Evolutionary conservation across 2,329 filamentous ascomycete genomes (phyloP).

Genomic region (Fusarium domesticum): DNA sequence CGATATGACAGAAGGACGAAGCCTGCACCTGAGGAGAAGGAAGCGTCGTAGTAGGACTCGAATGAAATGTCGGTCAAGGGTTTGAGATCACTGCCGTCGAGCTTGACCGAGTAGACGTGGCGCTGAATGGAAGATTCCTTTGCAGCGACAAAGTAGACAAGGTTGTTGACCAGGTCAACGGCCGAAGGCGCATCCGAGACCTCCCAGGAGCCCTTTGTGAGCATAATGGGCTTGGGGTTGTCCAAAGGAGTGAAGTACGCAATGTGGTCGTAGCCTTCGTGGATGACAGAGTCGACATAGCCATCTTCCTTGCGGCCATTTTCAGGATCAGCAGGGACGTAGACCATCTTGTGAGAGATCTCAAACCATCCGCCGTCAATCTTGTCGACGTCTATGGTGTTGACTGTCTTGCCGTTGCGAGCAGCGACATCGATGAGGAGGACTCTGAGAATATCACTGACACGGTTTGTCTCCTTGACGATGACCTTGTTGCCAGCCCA

Average conservation of each 20-base stretch:
- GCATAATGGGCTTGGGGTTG: slow-evolving; percentile 73
- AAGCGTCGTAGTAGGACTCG: slow-evolving; percentile 76
- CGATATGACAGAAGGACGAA: slow-evolving; percentile 82
- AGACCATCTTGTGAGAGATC: slow-evolving; percentile 80
- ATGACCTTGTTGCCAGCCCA: slow-evolving; percentile 87
- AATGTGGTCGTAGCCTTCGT: slow-evolving; percentile 84
- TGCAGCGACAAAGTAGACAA: slow-evolving; percentile 88
- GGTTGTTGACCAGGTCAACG: slow-evolving; percentile 77
- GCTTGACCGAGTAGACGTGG: slow-evolving; percentile 84
- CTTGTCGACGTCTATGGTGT: slow-evolving; percentile 73
- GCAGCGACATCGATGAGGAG: slow-evolving; percentile 76
- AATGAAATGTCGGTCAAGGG: slow-evolving; percentile 70
- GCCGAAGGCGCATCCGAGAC: slow-evolving; percentile 81
- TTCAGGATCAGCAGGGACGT: slow-evolving; percentile 76
- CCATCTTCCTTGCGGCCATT: slow-evolving; percentile 79
- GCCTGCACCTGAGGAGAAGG: slow-evolving; percentile 78
- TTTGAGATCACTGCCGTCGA: slow-evolving; percentile 72
- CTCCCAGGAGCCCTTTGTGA: slow-evolving; percentile 90
- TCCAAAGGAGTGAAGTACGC: slow-evolving; percentile 91
- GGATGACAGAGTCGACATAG: slow-evolving; percentile 87
- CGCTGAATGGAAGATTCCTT: slow-evolving; percentile 86
- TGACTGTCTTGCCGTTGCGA: slow-evolving; percentile 73
- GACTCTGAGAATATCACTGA: slow-evolving; percentile 86
- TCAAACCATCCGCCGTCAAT: slow-evolving; percentile 99
- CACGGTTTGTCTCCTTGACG: slow-evolving; percentile 88